phyloP scores from a whole-genome alignment of 2,329 filamentous ascomycete genomes.

The Teratosphaeria destructans region DNA sequence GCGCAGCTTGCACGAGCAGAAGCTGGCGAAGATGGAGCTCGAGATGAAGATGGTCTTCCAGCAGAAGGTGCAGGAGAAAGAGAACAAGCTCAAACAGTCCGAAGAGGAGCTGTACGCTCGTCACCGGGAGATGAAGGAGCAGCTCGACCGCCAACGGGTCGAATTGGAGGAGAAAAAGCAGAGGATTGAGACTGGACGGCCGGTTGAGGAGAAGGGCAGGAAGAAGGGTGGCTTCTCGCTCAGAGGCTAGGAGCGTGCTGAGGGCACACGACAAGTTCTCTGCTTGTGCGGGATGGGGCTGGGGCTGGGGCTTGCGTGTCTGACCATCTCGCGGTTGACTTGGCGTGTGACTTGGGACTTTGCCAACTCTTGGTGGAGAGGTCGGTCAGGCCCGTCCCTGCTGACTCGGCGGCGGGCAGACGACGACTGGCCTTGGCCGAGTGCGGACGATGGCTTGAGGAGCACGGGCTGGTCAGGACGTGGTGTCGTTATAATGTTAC shows the following conservation, averaged over 20 bases:
- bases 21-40: conserved; percentile 99
- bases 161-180: conserved; percentile 98
- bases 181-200: conserved; percentile 87
- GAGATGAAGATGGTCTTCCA: conserved; percentile 99
- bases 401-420: not conserved
- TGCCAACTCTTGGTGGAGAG: not conserved
- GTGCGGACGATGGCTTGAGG: not conserved
- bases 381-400: not conserved
- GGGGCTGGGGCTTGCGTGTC: not conserved
- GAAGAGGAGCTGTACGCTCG: conserved; percentile 97
- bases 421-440: not conserved
- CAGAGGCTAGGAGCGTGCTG: conserved; percentile 37
- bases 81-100: conserved; percentile 98
- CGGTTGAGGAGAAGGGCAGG: conserved; percentile 95
- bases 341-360: not conserved
- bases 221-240: conserved; percentile 86
- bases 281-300: not conserved
- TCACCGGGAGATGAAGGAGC: conserved; percentile 99
- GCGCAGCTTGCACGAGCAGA: conserved; percentile 94
- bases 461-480: not conserved
- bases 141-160: conserved; percentile 84
- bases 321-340: not conserved
- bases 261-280: not conserved
- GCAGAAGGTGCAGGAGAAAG: conserved; percentile 98
- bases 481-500: not conserved